These are phyloP conservation scores for Calocybe indica DNA, from an alignment of 768 basidiomycete species.

Conservation along the genomic window DNA sequence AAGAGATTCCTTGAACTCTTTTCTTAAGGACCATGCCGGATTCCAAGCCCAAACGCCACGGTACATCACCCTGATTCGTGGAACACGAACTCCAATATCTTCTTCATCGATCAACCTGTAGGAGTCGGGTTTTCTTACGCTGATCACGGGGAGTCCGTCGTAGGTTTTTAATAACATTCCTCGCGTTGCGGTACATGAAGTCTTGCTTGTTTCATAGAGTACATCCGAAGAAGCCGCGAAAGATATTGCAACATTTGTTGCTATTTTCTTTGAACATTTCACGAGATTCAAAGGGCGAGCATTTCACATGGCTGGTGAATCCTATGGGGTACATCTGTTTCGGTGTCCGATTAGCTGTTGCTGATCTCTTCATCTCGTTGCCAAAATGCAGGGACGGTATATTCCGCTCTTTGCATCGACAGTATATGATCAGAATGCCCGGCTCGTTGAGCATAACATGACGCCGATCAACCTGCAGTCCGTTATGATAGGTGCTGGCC, in stretches of 20 bases:
- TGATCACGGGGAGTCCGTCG: conserved; percentile 55
- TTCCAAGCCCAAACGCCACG: conserved; percentile 43
- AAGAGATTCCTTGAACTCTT: neutral
- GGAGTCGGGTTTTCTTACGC: conserved; percentile 62
- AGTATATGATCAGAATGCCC: conserved; percentile 66
- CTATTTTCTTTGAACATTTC: conserved; percentile 74
- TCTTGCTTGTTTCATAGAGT: conserved; percentile 26
- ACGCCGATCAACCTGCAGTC: conserved; percentile 59
- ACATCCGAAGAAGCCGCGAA: conserved; percentile 64
- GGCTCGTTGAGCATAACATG: conserved; percentile 47
- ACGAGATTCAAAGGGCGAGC: conserved; percentile 59
- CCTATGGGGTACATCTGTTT: conserved; percentile 53
- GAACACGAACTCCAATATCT: conserved; percentile 62
- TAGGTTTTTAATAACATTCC: conserved; percentile 19
- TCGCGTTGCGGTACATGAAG: neutral
- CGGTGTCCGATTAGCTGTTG: too few species aligned
- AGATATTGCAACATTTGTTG: conserved; percentile 66
- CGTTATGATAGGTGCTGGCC: conserved; percentile 57
- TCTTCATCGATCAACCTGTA: conserved; percentile 59
- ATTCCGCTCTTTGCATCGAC: conserved; percentile 72
- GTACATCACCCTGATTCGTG: conserved; percentile 55
- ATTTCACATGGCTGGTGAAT: conserved; percentile 70
- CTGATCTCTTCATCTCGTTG: neutral
- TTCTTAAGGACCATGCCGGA: conserved; percentile 57
- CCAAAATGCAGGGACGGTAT: conserved; percentile 49